A percentile compares a stretch with the other conserved stretches of the same genome.
These are phyloP conservation scores for Ophiostoma perfectum DNA, from an alignment of 2,329 filamentous ascomycete species.

Conservation along the genomic window DNA sequence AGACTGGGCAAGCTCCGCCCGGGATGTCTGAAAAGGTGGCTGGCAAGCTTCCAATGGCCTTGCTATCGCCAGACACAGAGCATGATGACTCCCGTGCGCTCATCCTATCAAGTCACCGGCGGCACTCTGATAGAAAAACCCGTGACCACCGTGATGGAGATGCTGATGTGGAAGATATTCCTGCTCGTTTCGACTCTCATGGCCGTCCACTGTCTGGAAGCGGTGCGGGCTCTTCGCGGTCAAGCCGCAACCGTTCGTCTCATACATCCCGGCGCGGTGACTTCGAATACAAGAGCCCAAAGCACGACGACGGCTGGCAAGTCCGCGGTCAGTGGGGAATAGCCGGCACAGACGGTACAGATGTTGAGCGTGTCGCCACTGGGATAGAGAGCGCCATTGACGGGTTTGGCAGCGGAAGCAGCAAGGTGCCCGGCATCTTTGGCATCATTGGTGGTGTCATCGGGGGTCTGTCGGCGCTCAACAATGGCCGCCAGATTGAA, in stretches of 20 bases:
- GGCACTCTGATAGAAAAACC: not conserved
- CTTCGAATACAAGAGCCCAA: conserved; percentile 38
- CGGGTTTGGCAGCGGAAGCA: conserved; percentile 13
- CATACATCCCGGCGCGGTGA: conserved; percentile 38
- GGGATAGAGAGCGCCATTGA: conserved; percentile 34
- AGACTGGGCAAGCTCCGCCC: conserved; percentile 21
- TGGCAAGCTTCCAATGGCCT: not conserved
- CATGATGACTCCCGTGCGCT: not conserved
- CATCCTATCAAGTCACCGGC: not conserved
- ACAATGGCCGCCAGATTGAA: not conserved
- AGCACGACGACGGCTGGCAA: conserved; percentile 29
- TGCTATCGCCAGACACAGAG: not conserved
- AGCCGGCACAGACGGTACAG: conserved; percentile 39
- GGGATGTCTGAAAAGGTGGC: not conserved
- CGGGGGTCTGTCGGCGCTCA: conserved; percentile 19
- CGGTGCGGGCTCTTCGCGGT: conserved; percentile 10
- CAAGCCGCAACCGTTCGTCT: not conserved
- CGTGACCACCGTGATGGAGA: conserved; percentile 22
- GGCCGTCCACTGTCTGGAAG: conserved; percentile 38
- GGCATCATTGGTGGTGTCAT: conserved; percentile 32
- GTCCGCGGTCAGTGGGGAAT: conserved; percentile 43
- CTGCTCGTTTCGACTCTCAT: conserved; percentile 44
- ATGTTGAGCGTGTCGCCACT: conserved; percentile 36
- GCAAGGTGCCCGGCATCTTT: conserved; percentile 27
- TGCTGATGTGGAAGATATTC: conserved; percentile 41